These are phyloP conservation scores for Davidsoniella virescens DNA, from an alignment of 2,329 filamentous ascomycete genomes.

Conservation along the genomic window DNA sequence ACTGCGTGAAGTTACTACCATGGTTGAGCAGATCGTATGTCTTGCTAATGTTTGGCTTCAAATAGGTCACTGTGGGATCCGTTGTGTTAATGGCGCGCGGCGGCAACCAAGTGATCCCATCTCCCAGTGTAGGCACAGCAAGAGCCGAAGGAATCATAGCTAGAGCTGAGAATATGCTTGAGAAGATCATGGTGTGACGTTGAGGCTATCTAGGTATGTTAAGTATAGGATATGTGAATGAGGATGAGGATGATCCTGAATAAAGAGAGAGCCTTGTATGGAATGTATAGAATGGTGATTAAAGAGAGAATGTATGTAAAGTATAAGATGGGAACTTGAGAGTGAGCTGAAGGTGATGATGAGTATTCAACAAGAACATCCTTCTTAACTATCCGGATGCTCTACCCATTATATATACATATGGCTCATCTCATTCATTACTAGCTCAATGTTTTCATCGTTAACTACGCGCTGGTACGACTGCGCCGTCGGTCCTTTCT, in stretches of 20 bases:
- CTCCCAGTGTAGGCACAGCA: slow-evolving; percentile 4
- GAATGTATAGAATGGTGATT: not conserved
- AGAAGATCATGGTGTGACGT: slow-evolving; percentile 16
- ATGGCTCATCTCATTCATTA: no score
- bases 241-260: not conserved
- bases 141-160: slow-evolving; percentile 15
- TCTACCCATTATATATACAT: no score
- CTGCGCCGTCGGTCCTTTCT: no score
- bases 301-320: not conserved
- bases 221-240: not conserved
- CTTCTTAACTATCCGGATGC: no score
- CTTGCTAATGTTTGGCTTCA: slow-evolving; percentile 10
- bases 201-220: not conserved
- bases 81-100: slow-evolving; percentile 13
- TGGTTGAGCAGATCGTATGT: slow-evolving; percentile 5
- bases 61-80: not conserved
- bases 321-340: not conserved
- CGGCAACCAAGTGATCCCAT: slow-evolving; percentile 14
- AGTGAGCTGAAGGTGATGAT: not conserved
- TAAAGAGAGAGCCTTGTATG: not conserved
- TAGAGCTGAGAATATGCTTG: slow-evolving; percentile 14
- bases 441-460: no score
- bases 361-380: not conserved
- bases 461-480: no score
- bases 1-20: slow-evolving; percentile 2